Conservation (phyloP, 2,329 filamentous ascomycete genomes). For the Aspergillus quadrilineatus region DNA sequence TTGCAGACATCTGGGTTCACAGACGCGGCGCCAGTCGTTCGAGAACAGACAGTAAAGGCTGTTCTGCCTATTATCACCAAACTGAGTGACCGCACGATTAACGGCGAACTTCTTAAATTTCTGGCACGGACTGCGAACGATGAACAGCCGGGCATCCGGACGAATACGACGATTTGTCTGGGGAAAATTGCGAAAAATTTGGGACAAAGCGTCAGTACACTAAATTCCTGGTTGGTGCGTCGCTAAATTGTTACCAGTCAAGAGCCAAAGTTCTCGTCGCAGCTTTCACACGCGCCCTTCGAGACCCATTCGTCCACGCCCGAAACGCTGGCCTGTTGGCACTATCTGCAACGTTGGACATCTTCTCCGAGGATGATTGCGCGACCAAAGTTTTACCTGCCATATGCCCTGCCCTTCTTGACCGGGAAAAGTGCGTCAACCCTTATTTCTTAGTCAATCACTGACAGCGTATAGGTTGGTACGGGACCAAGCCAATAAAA, state of each 20-base stretch:
- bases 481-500: slow-evolving; percentile 86
- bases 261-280: slow-evolving; percentile 88
- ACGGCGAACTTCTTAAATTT: slow-evolving; percentile 86
- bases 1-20: slow-evolving; percentile 84
- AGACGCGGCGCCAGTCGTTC: slow-evolving; percentile 82
- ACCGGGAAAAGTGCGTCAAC: slow-evolving; percentile 75
- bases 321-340: slow-evolving; percentile 86
- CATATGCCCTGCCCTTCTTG: slow-evolving; percentile 79
- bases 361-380: slow-evolving; percentile 87
- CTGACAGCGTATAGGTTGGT: slow-evolving; percentile 56
- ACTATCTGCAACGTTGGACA: slow-evolving; percentile 77
- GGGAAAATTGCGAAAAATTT: slow-evolving; percentile 94
- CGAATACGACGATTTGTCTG: slow-evolving; percentile 95
- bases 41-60: slow-evolving; percentile 94
- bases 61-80: slow-evolving; percentile 85
- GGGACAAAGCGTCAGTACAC: slow-evolving; percentile 55
- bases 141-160: slow-evolving; percentile 93
- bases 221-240: neutral
- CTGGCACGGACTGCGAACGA: slow-evolving; percentile 96
- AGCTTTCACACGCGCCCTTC: slow-evolving; percentile 82
- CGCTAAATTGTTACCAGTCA: slow-evolving; percentile 52
- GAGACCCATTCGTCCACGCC: slow-evolving; percentile 93
- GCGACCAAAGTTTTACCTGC: slow-evolving; percentile 79
- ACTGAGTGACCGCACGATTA: slow-evolving; percentile 86
- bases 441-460: neutral